Percentiles rank a stretch among this genome's conserved stretches.
Conservation (phyloP, 208 protist genomes). For the Acanthamoeba triangularis region DNA sequence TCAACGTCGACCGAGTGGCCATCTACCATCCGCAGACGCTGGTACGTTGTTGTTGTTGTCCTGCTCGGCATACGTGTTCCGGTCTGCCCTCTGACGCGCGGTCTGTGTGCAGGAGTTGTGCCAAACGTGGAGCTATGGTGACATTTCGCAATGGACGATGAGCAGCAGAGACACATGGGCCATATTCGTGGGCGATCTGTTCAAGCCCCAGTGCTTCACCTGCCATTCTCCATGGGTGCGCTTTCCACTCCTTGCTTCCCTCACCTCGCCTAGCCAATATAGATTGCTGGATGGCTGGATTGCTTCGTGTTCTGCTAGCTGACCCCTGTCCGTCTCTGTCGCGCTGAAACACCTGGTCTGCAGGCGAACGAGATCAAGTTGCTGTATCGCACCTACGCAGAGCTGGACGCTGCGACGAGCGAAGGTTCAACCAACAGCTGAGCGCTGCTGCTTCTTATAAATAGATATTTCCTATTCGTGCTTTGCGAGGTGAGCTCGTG, state of each 20-base stretch:
- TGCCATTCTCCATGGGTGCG: constrained; percentile 37
- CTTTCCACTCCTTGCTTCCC: neutral
- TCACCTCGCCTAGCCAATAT: no score
- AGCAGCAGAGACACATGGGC: neutral
- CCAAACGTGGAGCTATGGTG: neutral
- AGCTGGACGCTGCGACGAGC: neutral
- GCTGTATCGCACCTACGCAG: neutral
- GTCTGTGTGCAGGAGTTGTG: neutral
- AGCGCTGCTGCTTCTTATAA: no score
- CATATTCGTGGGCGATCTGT: constrained; percentile 66
- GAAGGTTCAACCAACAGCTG: neutral
- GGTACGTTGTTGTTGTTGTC: neutral
- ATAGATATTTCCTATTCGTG: neutral
- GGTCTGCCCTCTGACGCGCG: neutral
- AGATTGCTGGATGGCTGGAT: neutral
- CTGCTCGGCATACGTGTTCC: no score
- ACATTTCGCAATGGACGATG: constrained; percentile 54
- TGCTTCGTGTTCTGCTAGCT: neutral
- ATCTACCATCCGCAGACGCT: constrained; percentile 3
- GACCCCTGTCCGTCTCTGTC: no score
- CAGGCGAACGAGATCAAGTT: constrained; percentile 3
- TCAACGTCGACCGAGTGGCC: neutral
- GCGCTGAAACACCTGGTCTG: no score
- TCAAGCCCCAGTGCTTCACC: constrained; percentile 66
- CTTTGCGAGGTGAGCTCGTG: no score